Evolutionary conservation across 2,329 filamentous ascomycete species (phyloP).

Genomic region (Hysterium pulicare): DNA sequence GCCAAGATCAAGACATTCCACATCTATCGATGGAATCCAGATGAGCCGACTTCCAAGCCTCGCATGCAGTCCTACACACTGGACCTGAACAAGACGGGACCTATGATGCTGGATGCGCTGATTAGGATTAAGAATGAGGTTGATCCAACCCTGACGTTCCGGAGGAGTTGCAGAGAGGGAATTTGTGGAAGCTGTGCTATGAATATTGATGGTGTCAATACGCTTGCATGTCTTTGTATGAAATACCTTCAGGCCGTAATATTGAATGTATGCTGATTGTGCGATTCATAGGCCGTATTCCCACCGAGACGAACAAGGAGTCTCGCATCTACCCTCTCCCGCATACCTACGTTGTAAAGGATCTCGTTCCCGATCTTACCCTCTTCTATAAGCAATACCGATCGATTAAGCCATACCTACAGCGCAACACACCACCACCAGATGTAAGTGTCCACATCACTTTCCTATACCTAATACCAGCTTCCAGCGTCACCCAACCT

Average conservation of each 20-base stretch:
- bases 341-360: conserved; percentile 99
- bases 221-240: conserved; percentile 93
- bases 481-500: too few relatives aligned
- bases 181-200: conserved; percentile 99
- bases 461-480: too few relatives aligned
- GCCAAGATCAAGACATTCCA: conserved; percentile 88
- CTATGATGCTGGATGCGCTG: conserved; percentile 95
- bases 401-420: conserved; percentile 97
- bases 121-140: conserved; percentile 99
- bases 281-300: conserved; percentile 73
- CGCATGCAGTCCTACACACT: conserved; percentile 92
- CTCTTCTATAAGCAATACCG: conserved; percentile 99
- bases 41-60: conserved; percentile 87
- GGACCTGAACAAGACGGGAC: conserved; percentile 97
- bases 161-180: conserved; percentile 92
- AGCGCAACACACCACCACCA: conserved; percentile 77
- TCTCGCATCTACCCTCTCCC: conserved; percentile 96
- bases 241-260: conserved; percentile 32
- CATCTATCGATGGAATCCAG: conserved; percentile 98
- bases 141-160: conserved; percentile 93
- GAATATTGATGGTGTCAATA: conserved; percentile 99
- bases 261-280: conserved; percentile 10
- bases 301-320: conserved; percentile 73
- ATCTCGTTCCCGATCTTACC: conserved; percentile 94
- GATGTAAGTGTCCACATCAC: conserved; percentile 61